Evolutionary conservation across 116 monocot genomes (phyloP).

Genomic region (Trichopus zeylanicus): DNA sequence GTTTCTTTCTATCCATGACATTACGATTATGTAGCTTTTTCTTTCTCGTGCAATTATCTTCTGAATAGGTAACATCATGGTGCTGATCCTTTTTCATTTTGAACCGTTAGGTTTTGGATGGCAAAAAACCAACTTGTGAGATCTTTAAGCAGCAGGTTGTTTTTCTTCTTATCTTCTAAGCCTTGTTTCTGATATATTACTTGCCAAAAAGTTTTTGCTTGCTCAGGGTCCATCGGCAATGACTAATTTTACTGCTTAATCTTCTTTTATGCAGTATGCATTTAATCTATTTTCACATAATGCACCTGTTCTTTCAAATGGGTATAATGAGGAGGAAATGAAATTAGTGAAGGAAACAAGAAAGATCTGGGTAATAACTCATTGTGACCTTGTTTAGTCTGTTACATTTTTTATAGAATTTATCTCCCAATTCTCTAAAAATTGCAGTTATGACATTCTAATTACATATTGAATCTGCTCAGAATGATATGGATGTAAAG

Average conservation of each 20-base stretch:
- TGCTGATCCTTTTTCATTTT: neutral
- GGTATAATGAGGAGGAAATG: constrained; percentile 99
- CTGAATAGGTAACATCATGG: neutral
- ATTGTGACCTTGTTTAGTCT: neutral
- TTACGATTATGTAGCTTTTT: neutral
- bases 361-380: constrained; percentile 87
- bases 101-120: constrained; percentile 70
- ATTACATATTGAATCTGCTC: neutral
- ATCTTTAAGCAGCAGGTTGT: constrained; percentile 92
- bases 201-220: neutral
- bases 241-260: neutral
- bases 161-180: constrained; percentile 1
- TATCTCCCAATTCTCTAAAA: neutral
- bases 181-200: neutral
- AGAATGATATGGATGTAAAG: constrained; percentile 76
- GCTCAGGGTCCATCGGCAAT: neutral
- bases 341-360: constrained; percentile 91
- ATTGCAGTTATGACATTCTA: neutral
- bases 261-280: constrained; percentile 63
- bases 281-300: constrained; percentile 99
- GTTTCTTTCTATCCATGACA: constrained; percentile 23
- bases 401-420: neutral
- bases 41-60: neutral
- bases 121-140: constrained; percentile 84
- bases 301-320: constrained; percentile 77